A percentile compares a stretch with the other conserved stretches of the same genome.
These are phyloP conservation scores for Ammopiptanthus mongolicus DNA, from an alignment of 306 rosid species.

Conservation along the genomic window DNA sequence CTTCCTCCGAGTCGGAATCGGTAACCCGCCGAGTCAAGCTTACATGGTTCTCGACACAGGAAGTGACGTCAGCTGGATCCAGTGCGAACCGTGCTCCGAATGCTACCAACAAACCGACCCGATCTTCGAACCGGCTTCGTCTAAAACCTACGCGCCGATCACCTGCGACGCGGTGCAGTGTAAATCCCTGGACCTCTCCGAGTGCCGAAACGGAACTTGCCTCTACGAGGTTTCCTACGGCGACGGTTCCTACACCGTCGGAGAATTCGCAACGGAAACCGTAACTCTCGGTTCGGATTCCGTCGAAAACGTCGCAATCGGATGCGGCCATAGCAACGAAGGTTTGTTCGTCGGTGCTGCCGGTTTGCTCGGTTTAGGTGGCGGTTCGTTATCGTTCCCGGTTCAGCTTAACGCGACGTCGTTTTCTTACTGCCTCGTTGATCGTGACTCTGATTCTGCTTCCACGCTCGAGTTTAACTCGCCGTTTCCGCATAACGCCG, in stretches of 20 bases:
- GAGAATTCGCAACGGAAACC: conserved; percentile 76
- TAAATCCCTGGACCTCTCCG: conserved; percentile 60
- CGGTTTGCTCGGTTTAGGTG: conserved; percentile 87
- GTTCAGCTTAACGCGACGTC: conserved; percentile 69
- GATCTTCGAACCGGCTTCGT: conserved; percentile 58
- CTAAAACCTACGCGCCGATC: conserved; percentile 52
- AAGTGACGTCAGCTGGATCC: conserved; percentile 95
- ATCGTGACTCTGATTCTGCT: conserved; percentile 73
- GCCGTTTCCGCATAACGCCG: conserved; percentile 45
- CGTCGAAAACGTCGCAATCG: conserved; percentile 47
- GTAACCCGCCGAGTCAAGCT: conserved; percentile 57
- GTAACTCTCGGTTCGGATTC: conserved; percentile 47
- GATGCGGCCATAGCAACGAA: conserved; percentile 86
- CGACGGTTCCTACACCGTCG: conserved; percentile 90
- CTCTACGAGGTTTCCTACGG: conserved; percentile 90
- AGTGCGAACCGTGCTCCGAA: conserved; percentile 86
- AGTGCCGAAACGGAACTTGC: conserved; percentile 71
- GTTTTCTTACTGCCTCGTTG: conserved; percentile 80
- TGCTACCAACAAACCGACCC: conserved; percentile 91
- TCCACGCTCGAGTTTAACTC: conserved; percentile 75
- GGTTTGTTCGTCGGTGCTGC: conserved; percentile 86
- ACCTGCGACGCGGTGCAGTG: conserved; percentile 57
- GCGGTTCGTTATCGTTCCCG: conserved; percentile 70
- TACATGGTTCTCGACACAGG: conserved; percentile 92
- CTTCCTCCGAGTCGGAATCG: conserved; percentile 82